Evolutionary conservation across 2,329 filamentous ascomycete species (phyloP), one percentile per base, ranked within the genome.

Genomic region (Fusarium sacchari): DNA sequence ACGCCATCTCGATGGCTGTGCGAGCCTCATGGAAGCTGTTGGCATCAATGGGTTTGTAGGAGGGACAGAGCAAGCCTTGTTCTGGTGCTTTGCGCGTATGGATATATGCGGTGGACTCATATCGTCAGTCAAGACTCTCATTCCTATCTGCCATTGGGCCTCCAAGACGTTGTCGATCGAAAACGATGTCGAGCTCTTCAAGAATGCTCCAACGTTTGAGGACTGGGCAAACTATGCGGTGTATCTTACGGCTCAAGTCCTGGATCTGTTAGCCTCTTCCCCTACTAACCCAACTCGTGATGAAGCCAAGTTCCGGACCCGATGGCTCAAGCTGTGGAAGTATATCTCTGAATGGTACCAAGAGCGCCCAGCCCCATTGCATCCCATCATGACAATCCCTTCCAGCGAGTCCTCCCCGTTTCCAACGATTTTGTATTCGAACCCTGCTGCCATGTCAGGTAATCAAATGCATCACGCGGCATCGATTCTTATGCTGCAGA

Each of bases 1-100:
- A 30, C 84, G 84, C 3, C 86, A 88, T 68, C 81, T 88, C 0
- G 86, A 88, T 67, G 86, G 86, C 1, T 88, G 86, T 67, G 86
- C 87, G 8, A 84, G 83, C 57, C 77, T 88, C 0, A 85, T 88
- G 70, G 83, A 87, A 70, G 84, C 86, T 0, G 83, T 85, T 7
- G 85, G 84, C 2, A 86, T 88, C 44, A 85, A 87, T 69, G 86
- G 87, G 0, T 87, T 88, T 66, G 84, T 83, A 0, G 86, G 85
- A 0, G 85, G 85, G 7, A 80, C 86, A 6, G 82, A 87, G 22
- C 84, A 88, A 72, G 86, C 86, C 4, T 77, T 88, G 0, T 88
- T 88, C 65, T 88, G 87, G 87, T 87, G 85, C 62, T 88, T 88
- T 77, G 86, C 86, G 0, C 82, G 86, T 13, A 88, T 88, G 86